Conservation (phyloP, 768 basidiomycete species). For the Erythrobasidium yunnanense region DNA sequence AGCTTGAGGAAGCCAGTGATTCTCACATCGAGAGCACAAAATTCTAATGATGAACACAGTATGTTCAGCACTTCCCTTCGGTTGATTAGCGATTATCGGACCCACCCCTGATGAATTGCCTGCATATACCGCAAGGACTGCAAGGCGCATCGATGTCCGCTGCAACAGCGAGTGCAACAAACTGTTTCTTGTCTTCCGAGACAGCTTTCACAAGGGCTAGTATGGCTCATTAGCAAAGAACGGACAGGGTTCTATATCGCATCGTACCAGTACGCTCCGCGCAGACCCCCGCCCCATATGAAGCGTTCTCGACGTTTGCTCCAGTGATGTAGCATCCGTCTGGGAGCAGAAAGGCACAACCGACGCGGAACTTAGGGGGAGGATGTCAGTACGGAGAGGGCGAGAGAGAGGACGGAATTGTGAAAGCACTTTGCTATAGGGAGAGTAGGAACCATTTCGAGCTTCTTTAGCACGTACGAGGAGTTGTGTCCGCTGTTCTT, state of each 20-base stretch:
- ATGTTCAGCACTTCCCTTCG: too few species aligned
- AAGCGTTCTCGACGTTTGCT: slow-evolving; percentile 83
- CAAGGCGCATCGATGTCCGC: slow-evolving; percentile 57
- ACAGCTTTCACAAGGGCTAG: slow-evolving; percentile 88
- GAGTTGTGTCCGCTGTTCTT: background rate
- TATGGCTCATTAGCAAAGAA: too few species aligned
- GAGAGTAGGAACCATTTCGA: slow-evolving; percentile 42
- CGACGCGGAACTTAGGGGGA: slow-evolving; percentile 86
- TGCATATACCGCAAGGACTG: slow-evolving; percentile 87
- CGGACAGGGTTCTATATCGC: too few species aligned
- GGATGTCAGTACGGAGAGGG: slow-evolving; percentile 83
- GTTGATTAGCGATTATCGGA: background rate
- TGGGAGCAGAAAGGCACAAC: slow-evolving; percentile 65
- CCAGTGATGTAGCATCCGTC: slow-evolving; percentile 68
- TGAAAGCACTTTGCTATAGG: too few species aligned
- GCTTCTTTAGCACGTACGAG: slow-evolving; percentile 5
- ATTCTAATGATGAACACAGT: slow-evolving; percentile 46
- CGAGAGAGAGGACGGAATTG: too few species aligned
- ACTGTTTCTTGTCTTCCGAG: slow-evolving; percentile 51
- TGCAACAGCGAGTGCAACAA: slow-evolving; percentile 67
- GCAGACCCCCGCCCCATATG: slow-evolving; percentile 72
- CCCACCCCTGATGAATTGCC: slow-evolving; percentile 52
- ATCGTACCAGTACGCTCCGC: slow-evolving; percentile 92
- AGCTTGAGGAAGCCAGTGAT: background rate
- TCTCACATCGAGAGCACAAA: slow-evolving; percentile 52